These are phyloP conservation scores for Phytophthora sp. DNA, from an alignment of 352 stramenopile genomes.

Conservation along the genomic window DNA sequence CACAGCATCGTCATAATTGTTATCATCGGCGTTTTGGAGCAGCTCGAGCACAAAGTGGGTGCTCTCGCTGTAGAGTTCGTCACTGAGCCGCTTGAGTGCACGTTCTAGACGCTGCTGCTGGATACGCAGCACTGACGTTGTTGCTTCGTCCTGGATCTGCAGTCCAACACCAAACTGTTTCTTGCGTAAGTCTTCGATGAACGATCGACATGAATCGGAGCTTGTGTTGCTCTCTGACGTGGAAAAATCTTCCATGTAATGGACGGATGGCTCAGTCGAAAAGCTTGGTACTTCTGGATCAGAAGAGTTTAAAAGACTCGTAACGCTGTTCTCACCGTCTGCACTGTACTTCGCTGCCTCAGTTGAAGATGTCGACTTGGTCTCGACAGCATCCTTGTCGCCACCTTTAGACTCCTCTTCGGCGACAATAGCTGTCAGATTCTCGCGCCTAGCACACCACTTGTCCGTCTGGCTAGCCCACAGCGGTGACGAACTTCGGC, in stretches of 20 bases:
- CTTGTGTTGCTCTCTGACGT: background rate
- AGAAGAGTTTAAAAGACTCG: slow-evolving; percentile 10
- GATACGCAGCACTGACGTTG: slow-evolving; percentile 60
- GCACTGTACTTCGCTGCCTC: background rate
- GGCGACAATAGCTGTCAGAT: slow-evolving; percentile 10
- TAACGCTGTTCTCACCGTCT: background rate
- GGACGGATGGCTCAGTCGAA: background rate
- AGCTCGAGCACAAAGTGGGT: slow-evolving; percentile 91
- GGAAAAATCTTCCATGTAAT: slow-evolving; percentile 9
- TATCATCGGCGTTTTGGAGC: slow-evolving; percentile 90
- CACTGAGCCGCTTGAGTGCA: slow-evolving; percentile 85
- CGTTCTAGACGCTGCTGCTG: slow-evolving; percentile 83
- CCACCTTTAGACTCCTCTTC: background rate
- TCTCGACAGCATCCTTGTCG: background rate
- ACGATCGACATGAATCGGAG: slow-evolving; percentile 44
- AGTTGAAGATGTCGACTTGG: background rate
- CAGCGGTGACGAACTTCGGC: slow-evolving; percentile 26
- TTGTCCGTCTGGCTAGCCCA: slow-evolving; percentile 30
- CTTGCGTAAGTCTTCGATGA: slow-evolving; percentile 69
- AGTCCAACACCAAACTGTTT: slow-evolving; percentile 84
- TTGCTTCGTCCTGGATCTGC: slow-evolving; percentile 63
- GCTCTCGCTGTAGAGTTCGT: slow-evolving; percentile 87
- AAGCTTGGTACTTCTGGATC: slow-evolving; percentile 19
- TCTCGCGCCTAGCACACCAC: slow-evolving; percentile 28
- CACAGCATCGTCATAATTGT: slow-evolving; percentile 53